Evolutionary conservation across 352 stramenopile species (phyloP).

Genomic region (Phytophthora citricola): DNA sequence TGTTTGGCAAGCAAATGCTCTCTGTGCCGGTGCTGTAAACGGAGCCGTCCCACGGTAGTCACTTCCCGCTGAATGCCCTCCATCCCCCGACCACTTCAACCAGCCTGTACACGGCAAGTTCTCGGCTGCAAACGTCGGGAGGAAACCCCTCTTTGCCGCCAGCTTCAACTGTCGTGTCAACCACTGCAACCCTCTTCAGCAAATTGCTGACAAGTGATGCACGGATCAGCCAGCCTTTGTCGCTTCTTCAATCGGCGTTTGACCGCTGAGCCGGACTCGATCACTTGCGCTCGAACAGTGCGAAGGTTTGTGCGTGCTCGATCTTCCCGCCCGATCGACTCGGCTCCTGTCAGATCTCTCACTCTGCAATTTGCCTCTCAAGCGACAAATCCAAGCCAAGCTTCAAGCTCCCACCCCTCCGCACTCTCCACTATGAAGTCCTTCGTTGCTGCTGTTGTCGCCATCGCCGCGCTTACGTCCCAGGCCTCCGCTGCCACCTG

Average conservation of each 20-base stretch:
- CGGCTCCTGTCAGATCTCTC: slow-evolving; percentile 28
- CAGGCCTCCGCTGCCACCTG: slow-evolving; percentile 26
- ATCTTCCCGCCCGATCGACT: slow-evolving; percentile 20
- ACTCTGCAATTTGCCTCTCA: slow-evolving; percentile 47
- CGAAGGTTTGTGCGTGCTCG: slow-evolving; percentile 6
- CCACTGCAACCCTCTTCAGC: neutral
- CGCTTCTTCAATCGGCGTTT: neutral
- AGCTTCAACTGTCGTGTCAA: slow-evolving; percentile 29
- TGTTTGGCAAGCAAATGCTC: no score
- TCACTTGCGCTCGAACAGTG: slow-evolving; percentile 29
- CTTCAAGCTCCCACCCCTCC: slow-evolving; percentile 20
- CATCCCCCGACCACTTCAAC: slow-evolving; percentile 18
- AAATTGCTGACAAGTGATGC: slow-evolving; percentile 1
- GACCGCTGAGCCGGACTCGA: slow-evolving; percentile 8
- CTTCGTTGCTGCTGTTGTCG: slow-evolving; percentile 26
- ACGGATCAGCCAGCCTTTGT: slow-evolving; percentile 5
- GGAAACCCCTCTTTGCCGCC: neutral
- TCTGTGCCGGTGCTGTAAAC: slow-evolving; percentile 9
- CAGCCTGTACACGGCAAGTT: slow-evolving; percentile 26
- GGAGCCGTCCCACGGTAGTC: slow-evolving; percentile 24
- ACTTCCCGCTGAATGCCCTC: slow-evolving; percentile 23
- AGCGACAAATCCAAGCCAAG: slow-evolving; percentile 38
- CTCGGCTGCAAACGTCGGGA: slow-evolving; percentile 14
- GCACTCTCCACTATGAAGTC: slow-evolving; percentile 38
- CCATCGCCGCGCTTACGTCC: slow-evolving; percentile 25